These are phyloP conservation scores for Telfairia occidentalis DNA, from an alignment of 331 rosid species.

Conservation along the genomic window DNA sequence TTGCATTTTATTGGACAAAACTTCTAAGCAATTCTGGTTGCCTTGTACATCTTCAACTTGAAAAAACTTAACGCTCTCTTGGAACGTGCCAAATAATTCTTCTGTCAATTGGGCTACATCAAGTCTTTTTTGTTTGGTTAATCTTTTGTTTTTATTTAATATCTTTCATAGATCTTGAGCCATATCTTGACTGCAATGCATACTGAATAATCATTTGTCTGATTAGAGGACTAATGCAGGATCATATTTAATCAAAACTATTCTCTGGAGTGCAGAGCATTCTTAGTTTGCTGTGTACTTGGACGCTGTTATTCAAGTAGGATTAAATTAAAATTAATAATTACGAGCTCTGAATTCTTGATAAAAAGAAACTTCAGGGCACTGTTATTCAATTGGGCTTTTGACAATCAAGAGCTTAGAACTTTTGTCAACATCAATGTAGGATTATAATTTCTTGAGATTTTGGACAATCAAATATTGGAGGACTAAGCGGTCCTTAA, in stretches of 20 bases:
- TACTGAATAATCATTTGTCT: not conserved
- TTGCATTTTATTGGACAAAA: not conserved
- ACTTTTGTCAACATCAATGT: not conserved
- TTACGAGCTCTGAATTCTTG: not conserved
- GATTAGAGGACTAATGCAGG: not conserved
- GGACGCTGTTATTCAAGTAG: not conserved
- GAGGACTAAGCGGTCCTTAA: not conserved
- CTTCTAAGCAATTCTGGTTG: not conserved
- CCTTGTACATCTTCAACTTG: not conserved
- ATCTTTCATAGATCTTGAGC: not conserved
- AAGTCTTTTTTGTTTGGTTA: not conserved
- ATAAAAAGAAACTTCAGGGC: not conserved
- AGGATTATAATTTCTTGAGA: not conserved
- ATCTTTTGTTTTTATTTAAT: not conserved
- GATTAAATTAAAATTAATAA: not conserved
- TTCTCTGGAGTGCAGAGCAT: not conserved
- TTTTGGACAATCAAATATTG: not conserved
- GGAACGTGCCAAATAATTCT: not conserved
- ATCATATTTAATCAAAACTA: not conserved
- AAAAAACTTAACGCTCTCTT: not conserved
- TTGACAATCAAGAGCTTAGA: not conserved
- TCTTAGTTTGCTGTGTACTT: not conserved
- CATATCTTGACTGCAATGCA: not conserved
- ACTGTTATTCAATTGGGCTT: not conserved
- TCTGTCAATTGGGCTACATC: not conserved